phyloP scores from a whole-genome alignment of 345 rosid species.

The Geranium brycei region DNA sequence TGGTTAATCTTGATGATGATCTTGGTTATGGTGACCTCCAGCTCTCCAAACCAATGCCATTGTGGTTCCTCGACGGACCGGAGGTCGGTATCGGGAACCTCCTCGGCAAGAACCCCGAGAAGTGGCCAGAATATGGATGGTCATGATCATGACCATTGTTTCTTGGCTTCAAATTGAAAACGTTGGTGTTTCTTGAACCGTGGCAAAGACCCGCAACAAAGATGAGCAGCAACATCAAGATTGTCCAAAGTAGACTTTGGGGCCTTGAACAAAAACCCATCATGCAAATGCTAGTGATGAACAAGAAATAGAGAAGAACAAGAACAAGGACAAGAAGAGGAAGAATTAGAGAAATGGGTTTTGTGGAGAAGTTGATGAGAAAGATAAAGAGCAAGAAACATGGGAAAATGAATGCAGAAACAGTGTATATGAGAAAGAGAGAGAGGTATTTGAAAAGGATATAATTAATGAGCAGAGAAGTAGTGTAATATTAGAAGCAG shows the following conservation, averaged over 20 bases:
- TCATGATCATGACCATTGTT: too few relatives aligned
- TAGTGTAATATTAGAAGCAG: too few relatives aligned
- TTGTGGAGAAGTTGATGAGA: too few relatives aligned
- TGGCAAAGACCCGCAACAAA: slow-evolving; percentile 23
- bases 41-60: slow-evolving; percentile 59
- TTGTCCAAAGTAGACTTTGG: slow-evolving; percentile 6
- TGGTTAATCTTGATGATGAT: too few relatives aligned
- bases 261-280: slow-evolving; percentile 34
- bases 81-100: slow-evolving; percentile 76
- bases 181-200: slow-evolving; percentile 37
- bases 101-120: slow-evolving; percentile 65
- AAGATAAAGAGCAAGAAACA: too few relatives aligned
- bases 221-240: slow-evolving; percentile 11
- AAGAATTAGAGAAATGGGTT: too few relatives aligned
- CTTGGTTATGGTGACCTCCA: slow-evolving; percentile 39
- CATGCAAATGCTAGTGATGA: slow-evolving; percentile 10
- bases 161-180: slow-evolving; percentile 14
- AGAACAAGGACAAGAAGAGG: too few relatives aligned
- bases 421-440: too few relatives aligned
- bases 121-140: slow-evolving; percentile 24
- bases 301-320: neutral
- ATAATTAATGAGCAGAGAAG: too few relatives aligned
- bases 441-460: too few relatives aligned
- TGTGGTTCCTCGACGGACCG: slow-evolving; percentile 88
- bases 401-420: too few relatives aligned